Evolutionary conservation across 73 alveolate genomes (phyloP).

Genomic region (Tetrahymena elliotti): DNA sequence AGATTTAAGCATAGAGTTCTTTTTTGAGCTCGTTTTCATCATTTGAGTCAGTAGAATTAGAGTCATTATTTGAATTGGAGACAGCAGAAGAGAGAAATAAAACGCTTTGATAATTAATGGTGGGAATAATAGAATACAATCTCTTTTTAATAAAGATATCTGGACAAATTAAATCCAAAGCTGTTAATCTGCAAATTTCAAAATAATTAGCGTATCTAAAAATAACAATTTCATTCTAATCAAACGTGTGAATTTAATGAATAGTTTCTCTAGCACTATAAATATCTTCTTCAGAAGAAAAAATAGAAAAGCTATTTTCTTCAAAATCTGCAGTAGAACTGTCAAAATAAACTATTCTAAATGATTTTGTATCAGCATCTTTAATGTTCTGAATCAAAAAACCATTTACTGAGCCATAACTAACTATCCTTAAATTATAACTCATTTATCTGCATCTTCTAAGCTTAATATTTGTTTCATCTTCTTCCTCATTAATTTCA

Average conservation of each 20-base stretch:
- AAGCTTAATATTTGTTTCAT: not conserved
- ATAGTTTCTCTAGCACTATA: not conserved
- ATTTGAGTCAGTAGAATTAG: not conserved
- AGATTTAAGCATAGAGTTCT: not conserved
- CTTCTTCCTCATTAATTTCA: not conserved
- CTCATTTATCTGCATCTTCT: not conserved
- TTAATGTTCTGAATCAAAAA: not conserved
- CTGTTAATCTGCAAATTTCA: not conserved
- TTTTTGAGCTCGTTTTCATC: not conserved
- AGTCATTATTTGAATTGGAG: not conserved
- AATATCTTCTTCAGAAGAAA: not conserved
- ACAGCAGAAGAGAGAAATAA: not conserved
- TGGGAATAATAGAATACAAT: not conserved
- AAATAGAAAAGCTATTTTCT: not conserved
- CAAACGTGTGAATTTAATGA: not conserved
- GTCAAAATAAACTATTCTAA: not conserved
- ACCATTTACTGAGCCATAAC: not conserved
- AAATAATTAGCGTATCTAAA: not conserved
- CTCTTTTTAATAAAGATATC: not conserved
- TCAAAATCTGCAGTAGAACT: not conserved
- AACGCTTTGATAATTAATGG: not conserved
- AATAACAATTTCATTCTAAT: not conserved
- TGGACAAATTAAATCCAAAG: not conserved
- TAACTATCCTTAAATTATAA: not conserved
- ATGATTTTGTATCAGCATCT: not conserved